Conservation (phyloP, 495 filamentous ascomycete species). For the Aspergillus conjunctus region DNA sequence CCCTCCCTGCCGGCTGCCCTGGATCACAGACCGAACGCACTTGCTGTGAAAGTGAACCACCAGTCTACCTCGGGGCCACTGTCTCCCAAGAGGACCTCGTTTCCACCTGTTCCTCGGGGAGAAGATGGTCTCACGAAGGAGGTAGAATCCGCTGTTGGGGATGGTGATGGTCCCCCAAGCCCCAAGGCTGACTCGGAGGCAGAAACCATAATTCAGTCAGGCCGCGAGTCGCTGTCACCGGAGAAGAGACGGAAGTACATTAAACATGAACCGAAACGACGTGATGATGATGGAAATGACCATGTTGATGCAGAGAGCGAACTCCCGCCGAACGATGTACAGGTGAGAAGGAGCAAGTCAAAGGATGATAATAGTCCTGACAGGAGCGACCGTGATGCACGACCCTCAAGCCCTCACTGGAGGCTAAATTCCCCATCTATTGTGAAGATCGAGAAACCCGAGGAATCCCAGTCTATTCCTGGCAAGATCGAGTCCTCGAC, state of each 20-base stretch:
- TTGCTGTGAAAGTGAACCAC: conserved; percentile 41
- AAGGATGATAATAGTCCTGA: conserved; percentile 31
- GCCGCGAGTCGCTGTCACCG: conserved; percentile 68
- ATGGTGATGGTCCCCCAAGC: conserved; percentile 41
- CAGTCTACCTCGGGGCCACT: conserved; percentile 30
- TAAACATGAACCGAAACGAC: conserved; percentile 60
- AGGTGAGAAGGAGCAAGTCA: conserved; percentile 40
- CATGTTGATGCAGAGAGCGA: conserved; percentile 41
- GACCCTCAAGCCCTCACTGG: conserved; percentile 32
- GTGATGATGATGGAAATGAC: conserved; percentile 58
- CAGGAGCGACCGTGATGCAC: conserved; percentile 29
- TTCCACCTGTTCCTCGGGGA: conserved; percentile 26
- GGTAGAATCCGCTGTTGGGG: conserved; percentile 32
- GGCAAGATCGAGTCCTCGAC: conserved; percentile 26
- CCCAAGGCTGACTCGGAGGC: conserved; percentile 70
- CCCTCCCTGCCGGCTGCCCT: conserved; percentile 47
- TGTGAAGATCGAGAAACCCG: conserved; percentile 43
- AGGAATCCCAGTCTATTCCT: conserved; percentile 33
- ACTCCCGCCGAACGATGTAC: conserved; percentile 27
- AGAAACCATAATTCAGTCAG: conserved; percentile 76
- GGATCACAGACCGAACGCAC: conserved; percentile 42
- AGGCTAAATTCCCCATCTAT: conserved; percentile 32
- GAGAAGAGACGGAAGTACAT: conserved; percentile 69
- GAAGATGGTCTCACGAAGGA: conserved; percentile 29
- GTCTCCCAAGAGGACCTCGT: conserved; percentile 30